These are phyloP conservation scores for Colletotrichum godetiae DNA, from an alignment of 2,329 filamentous ascomycete genomes.

Conservation along the genomic window DNA sequence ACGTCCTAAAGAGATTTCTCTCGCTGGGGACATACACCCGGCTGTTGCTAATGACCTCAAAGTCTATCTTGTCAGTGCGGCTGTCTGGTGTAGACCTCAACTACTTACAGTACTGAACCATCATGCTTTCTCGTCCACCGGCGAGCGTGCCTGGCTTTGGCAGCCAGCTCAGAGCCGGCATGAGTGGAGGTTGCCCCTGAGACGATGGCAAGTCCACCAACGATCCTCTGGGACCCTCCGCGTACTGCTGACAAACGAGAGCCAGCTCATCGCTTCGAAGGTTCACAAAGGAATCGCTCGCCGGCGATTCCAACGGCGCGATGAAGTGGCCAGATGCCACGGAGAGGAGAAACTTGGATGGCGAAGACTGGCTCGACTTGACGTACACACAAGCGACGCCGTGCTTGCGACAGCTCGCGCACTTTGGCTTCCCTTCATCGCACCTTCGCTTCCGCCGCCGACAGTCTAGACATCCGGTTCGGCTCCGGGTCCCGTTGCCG, in stretches of 20 bases:
- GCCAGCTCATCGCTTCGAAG: slow-evolving; percentile 8
- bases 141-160: neutral
- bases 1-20: slow-evolving; percentile 12
- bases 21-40: slow-evolving; percentile 8
- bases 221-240: neutral
- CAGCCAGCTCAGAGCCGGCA: no score
- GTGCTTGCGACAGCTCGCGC: neutral
- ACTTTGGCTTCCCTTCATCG: slow-evolving; percentile 4
- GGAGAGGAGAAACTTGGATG: neutral
- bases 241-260: slow-evolving; percentile 11
- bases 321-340: neutral
- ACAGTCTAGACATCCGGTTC: slow-evolving; percentile 8
- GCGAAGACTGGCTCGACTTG: neutral
- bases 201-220: neutral
- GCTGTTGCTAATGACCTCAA: slow-evolving; percentile 20
- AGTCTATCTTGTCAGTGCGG: neutral
- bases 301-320: slow-evolving; percentile 1
- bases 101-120: slow-evolving; percentile 21
- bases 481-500: slow-evolving; percentile 6
- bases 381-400: neutral
- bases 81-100: neutral
- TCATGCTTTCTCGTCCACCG: neutral
- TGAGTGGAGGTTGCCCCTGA: no score
- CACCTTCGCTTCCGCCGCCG: slow-evolving; percentile 5
- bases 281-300: slow-evolving; percentile 8